A percentile compares a stretch with the other conserved stretches of the same genome.
These are phyloP conservation scores for Neurospora hispaniola DNA, from an alignment of 495 filamentous ascomycete species.

Conservation along the genomic window DNA sequence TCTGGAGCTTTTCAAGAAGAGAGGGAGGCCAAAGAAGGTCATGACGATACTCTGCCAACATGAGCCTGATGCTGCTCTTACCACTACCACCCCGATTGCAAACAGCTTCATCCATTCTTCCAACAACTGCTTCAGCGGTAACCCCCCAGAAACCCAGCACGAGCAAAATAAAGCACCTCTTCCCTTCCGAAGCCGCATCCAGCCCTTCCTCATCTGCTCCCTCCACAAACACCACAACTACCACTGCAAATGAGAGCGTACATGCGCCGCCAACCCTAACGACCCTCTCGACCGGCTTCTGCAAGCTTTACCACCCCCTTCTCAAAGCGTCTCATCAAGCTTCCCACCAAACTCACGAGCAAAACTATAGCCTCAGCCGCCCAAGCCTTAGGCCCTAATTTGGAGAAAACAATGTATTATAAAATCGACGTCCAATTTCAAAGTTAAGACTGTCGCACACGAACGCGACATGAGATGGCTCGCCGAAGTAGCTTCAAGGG, in stretches of 20 bases:
- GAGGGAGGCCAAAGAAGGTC: neutral
- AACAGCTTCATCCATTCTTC: neutral
- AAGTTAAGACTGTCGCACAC: neutral
- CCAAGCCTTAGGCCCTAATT: neutral
- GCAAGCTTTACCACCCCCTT: neutral
- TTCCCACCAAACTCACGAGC: neutral
- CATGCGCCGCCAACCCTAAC: neutral
- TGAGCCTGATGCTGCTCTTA: neutral
- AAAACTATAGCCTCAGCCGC: neutral
- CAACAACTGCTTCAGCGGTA: neutral
- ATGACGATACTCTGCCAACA: neutral
- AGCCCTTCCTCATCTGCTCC: neutral
- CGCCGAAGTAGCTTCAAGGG: neutral
- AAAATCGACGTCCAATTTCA: neutral
- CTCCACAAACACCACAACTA: neutral
- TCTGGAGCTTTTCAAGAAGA: neutral
- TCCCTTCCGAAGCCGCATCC: neutral
- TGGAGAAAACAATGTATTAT: neutral
- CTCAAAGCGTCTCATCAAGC: neutral
- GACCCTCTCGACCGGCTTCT: neutral
- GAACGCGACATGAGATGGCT: neutral
- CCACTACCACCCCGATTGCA: neutral
- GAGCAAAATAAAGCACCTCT: neutral
- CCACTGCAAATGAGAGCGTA: neutral
- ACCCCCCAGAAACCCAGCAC: neutral